Conservation (phyloP, 2,329 filamentous ascomycete genomes). For the Penicillium sp. region DNA sequence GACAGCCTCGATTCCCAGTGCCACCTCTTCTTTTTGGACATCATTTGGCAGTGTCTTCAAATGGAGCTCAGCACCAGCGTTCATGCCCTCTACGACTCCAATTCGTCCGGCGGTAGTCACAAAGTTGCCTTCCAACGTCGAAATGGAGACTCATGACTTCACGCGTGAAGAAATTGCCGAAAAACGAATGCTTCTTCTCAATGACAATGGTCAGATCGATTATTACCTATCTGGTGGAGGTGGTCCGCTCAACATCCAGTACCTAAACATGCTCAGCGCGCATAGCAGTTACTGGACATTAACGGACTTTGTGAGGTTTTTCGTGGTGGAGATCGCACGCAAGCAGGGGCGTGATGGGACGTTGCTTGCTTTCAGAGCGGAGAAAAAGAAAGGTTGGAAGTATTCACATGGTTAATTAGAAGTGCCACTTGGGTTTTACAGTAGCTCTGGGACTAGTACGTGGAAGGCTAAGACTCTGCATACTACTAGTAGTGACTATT, state of each 20-base stretch:
- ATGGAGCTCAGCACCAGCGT: conserved; percentile 54
- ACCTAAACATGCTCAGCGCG: conserved; percentile 93
- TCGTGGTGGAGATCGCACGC: conserved; percentile 86
- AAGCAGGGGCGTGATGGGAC: conserved; percentile 67
- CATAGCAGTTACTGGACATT: conserved; percentile 94
- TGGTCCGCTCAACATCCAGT: conserved; percentile 90
- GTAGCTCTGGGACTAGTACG: not conserved
- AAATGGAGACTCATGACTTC: conserved; percentile 95
- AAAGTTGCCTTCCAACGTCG: conserved; percentile 71
- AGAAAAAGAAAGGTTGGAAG: conserved; percentile 58
- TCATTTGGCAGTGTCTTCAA: conserved; percentile 67
- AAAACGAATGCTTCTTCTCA: conserved; percentile 82
- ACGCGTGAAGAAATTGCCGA: conserved; percentile 89
- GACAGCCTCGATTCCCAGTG: conserved; percentile 76
- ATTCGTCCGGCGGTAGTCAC: conserved; percentile 61
- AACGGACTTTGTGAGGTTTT: conserved; percentile 83
- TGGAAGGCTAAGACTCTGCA: not conserved
- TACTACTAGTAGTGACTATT: no score
- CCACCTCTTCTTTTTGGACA: conserved; percentile 67
- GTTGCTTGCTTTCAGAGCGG: conserved; percentile 57
- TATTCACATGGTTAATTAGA: conserved; percentile 35
- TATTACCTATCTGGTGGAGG: conserved; percentile 83
- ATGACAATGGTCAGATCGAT: conserved; percentile 96
- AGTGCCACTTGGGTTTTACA: not conserved
- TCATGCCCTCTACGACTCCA: conserved; percentile 68